phyloP scores from a whole-genome alignment of 2,329 filamentous ascomycete species.

The Berkeleyomyces rouxiae region DNA sequence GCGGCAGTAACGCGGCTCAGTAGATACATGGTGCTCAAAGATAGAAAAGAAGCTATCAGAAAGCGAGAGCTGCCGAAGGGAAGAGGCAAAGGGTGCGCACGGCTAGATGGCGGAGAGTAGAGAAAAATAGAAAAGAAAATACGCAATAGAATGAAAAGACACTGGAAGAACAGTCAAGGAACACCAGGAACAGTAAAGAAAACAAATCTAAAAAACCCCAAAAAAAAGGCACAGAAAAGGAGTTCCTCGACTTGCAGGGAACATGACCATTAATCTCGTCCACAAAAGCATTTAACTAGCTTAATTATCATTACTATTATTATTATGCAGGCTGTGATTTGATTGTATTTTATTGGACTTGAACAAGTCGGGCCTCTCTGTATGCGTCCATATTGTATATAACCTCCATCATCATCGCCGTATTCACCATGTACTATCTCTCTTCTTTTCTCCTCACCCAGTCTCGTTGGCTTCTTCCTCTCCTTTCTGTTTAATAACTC shows the following conservation, averaged over 20 bases:
- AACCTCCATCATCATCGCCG: neutral
- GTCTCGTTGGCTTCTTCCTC: slow-evolving; percentile 12
- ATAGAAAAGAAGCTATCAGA: neutral
- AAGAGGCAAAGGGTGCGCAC: neutral
- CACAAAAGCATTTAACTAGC: neutral
- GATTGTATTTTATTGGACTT: neutral
- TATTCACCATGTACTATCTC: neutral
- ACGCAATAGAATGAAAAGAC: neutral
- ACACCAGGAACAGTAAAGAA: neutral
- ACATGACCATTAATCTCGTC: neutral
- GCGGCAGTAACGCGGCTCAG: too few relatives aligned
- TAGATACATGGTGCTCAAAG: neutral
- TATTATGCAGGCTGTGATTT: neutral
- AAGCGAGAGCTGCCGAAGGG: neutral
- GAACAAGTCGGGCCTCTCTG: neutral
- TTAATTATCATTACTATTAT: neutral
- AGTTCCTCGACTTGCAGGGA: neutral
- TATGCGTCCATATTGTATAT: neutral
- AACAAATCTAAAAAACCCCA: neutral
- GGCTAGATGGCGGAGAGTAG: neutral
- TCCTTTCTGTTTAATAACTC: slow-evolving; percentile 4
- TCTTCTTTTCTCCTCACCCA: slow-evolving; percentile 1
- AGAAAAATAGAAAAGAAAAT: neutral
- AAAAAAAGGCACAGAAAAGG: neutral
- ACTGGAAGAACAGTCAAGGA: neutral